Percentiles rank a stretch among this genome's conserved stretches.
These are phyloP conservation scores for Cladophialophora carrionii DNA, from an alignment of 2,329 filamentous ascomycete species.

Conservation along the genomic window DNA sequence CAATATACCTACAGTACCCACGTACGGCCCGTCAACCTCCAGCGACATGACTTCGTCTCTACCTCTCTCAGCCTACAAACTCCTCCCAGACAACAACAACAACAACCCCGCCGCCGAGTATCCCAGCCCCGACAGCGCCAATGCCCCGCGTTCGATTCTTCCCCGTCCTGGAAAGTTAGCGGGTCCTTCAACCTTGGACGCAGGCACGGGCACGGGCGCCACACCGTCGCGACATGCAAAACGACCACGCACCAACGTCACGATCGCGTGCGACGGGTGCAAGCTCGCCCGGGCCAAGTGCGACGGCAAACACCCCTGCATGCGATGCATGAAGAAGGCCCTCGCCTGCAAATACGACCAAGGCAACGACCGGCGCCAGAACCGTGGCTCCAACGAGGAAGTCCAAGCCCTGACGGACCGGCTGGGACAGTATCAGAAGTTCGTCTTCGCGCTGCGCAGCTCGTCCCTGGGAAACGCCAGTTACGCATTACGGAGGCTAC, in stretches of 20 bases:
- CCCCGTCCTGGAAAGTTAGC: neutral
- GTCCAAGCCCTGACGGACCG: conserved; percentile 11
- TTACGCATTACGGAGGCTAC: neutral
- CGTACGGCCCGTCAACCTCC: neutral
- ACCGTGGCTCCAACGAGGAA: conserved; percentile 5
- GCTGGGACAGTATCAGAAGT: conserved; percentile 16
- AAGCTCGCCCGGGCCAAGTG: conserved; percentile 51
- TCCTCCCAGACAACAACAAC: neutral
- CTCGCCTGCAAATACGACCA: conserved; percentile 16
- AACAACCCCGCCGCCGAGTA: neutral
- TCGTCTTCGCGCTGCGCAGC: conserved; percentile 16
- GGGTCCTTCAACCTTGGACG: neutral
- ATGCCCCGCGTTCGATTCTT: neutral
- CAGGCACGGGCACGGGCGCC: neutral
- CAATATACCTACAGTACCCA: neutral
- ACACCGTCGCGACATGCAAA: neutral
- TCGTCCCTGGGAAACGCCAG: neutral
- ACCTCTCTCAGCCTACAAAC: neutral
- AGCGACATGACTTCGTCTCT: neutral
- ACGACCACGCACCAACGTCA: conserved; percentile 48
- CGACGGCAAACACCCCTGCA: conserved; percentile 49
- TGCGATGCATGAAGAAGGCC: conserved; percentile 40
- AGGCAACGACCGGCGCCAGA: conserved; percentile 17
- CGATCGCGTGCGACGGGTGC: conserved; percentile 51
- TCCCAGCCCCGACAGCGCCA: neutral